A percentile compares a stretch with the other conserved stretches of the same genome.
phyloP scores from a whole-genome alignment of 2,329 filamentous ascomycete species.

The Diaporthe velutina region DNA sequence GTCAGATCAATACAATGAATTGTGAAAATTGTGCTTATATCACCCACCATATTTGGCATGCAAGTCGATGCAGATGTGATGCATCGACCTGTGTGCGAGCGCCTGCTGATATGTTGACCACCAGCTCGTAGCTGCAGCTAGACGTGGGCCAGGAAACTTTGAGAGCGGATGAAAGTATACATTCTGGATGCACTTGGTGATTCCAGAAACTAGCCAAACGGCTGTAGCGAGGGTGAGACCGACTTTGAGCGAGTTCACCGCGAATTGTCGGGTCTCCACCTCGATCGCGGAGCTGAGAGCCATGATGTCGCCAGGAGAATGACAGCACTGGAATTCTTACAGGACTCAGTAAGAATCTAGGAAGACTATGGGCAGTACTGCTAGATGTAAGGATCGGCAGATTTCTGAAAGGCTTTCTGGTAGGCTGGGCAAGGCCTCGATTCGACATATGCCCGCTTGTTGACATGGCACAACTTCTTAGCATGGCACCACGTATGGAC shows the following conservation, averaged over 20 bases:
- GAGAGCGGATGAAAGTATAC: not conserved
- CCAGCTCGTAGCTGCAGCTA: not conserved
- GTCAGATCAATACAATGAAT: not conserved
- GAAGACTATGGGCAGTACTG: not conserved
- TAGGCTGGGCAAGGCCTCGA: not conserved
- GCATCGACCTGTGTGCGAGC: not conserved
- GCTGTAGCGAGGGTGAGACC: not conserved
- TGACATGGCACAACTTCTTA: not conserved
- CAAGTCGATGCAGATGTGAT: not conserved
- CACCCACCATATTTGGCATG: not conserved
- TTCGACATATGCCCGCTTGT: not conserved
- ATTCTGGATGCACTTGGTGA: not conserved
- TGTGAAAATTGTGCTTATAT: not conserved
- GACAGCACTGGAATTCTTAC: not conserved
- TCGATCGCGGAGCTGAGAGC: not conserved
- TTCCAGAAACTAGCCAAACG: not conserved
- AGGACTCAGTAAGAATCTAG: not conserved
- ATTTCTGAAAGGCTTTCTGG: not conserved
- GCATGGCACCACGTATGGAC: not conserved
- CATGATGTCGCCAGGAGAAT: not conserved
- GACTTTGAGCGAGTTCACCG: not conserved
- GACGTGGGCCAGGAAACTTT: not conserved
- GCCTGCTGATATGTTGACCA: not conserved
- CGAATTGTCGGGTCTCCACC: not conserved
- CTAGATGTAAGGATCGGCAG: not conserved